phyloP scores from a whole-genome alignment of 495 filamentous ascomycete genomes.

The Cladorrhinum samala region DNA sequence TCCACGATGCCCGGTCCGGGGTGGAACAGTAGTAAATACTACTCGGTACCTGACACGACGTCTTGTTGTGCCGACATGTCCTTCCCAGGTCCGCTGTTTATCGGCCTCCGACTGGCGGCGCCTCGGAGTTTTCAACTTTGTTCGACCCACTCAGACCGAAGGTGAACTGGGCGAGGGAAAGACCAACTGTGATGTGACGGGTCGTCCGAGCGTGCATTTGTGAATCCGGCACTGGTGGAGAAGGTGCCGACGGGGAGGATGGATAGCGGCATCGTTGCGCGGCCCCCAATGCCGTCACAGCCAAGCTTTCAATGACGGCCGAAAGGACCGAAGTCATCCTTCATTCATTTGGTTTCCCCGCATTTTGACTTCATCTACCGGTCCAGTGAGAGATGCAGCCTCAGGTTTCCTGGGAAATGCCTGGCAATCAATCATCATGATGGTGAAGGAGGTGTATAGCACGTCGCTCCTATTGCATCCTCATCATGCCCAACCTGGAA shows the following conservation, averaged over 20 bases:
- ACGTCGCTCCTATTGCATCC: constrained; percentile 1
- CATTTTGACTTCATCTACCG: constrained; percentile 12
- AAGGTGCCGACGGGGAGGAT: constrained; percentile 7
- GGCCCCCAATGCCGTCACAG: constrained; percentile 11
- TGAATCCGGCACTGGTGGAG: constrained; percentile 5
- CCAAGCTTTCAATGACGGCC: constrained; percentile 7
- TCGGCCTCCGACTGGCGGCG: background rate
- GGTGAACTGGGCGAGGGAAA: background rate
- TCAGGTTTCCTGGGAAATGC: background rate
- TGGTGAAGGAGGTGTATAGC: constrained; percentile 5
- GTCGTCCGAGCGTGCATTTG: constrained; percentile 1
- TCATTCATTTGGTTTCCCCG: constrained; percentile 6
- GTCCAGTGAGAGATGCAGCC: background rate
- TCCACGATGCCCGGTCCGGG: background rate
- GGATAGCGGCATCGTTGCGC: background rate
- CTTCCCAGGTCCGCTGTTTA: background rate
- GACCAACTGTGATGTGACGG: too few relatives aligned
- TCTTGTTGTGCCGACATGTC: constrained; percentile 2
- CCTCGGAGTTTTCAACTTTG: background rate
- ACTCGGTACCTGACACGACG: background rate
- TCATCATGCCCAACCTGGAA: constrained; percentile 7
- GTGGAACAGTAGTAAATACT: too few relatives aligned
- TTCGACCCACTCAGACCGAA: background rate
- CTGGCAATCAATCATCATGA: background rate
- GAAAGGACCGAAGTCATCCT: constrained; percentile 4